phyloP scores from a whole-genome alignment of 2,329 filamentous ascomycete species.

The Fusarium paranaense region DNA sequence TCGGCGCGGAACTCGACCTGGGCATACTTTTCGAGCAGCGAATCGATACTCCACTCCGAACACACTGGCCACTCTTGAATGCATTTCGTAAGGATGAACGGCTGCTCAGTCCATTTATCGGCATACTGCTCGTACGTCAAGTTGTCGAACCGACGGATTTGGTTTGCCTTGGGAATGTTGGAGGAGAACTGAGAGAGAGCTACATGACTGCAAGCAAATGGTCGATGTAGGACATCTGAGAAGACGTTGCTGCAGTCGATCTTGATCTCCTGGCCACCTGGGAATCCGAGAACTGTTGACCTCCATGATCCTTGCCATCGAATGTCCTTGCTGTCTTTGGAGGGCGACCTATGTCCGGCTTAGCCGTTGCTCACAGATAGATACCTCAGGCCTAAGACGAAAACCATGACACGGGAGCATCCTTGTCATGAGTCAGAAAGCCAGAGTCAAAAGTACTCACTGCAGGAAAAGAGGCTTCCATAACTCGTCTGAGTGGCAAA shows the following conservation, averaged over 20 bases:
- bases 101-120: conserved; percentile 78
- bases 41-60: conserved; percentile 78
- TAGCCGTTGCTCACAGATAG: conserved; percentile 18
- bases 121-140: conserved; percentile 81
- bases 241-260: conserved; percentile 84
- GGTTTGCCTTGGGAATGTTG: conserved; percentile 78
- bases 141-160: conserved; percentile 76
- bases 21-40: conserved; percentile 72
- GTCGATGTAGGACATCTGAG: conserved; percentile 89
- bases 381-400: conserved; percentile 11
- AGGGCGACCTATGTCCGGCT: conserved; percentile 41
- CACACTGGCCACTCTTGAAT: conserved; percentile 86
- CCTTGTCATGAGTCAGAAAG: conserved; percentile 11
- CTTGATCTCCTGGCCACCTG: conserved; percentile 60
- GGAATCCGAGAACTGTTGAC: conserved; percentile 76
- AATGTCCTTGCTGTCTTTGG: conserved; percentile 48
- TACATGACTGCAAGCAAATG: conserved; percentile 89
- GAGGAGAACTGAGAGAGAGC: conserved; percentile 73
- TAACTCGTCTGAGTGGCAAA: conserved; percentile 84
- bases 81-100: conserved; percentile 87
- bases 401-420: background rate
- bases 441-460: conserved; percentile 67
- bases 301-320: conserved; percentile 88
- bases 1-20: conserved; percentile 85
- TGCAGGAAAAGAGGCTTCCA: conserved; percentile 88